These are phyloP conservation scores for Murraya paniculata DNA, from an alignment of 345 rosid genomes.

Conservation along the genomic window DNA sequence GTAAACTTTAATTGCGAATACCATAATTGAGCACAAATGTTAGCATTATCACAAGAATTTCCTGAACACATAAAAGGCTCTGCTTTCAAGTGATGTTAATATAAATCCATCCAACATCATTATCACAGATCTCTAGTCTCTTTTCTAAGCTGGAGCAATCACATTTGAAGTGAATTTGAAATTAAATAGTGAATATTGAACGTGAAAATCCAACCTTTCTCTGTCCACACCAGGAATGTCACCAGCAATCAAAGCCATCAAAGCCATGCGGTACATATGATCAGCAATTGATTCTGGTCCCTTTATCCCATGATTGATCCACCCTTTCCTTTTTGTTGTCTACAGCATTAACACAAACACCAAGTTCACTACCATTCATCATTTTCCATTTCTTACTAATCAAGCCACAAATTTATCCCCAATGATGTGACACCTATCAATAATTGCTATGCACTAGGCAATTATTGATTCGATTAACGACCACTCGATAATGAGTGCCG, in stretches of 20 bases:
- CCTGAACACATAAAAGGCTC: background rate
- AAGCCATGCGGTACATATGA: slow-evolving; percentile 94
- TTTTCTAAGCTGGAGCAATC: background rate
- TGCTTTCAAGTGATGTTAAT: background rate
- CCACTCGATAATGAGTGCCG: background rate
- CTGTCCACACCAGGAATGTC: slow-evolving; percentile 77
- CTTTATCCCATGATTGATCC: slow-evolving; percentile 82
- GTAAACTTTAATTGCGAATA: background rate
- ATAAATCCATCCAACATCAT: background rate
- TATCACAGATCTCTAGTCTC: background rate
- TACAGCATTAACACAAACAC: slow-evolving; percentile 18
- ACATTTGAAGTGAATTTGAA: background rate
- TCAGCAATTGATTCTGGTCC: slow-evolving; percentile 90
- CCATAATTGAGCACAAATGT: background rate
- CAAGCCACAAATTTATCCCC: background rate
- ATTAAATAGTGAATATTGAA: background rate
- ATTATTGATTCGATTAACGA: background rate
- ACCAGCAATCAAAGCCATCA: slow-evolving; percentile 78
- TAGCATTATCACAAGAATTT: background rate
- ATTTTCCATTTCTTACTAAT: background rate
- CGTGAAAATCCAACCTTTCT: slow-evolving; percentile 47
- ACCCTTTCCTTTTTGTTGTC: slow-evolving; percentile 95
- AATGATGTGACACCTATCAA: background rate
- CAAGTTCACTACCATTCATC: background rate
- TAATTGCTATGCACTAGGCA: background rate